Conservation (phyloP, 495 filamentous ascomycete species). For the Penicillium lividum region DNA sequence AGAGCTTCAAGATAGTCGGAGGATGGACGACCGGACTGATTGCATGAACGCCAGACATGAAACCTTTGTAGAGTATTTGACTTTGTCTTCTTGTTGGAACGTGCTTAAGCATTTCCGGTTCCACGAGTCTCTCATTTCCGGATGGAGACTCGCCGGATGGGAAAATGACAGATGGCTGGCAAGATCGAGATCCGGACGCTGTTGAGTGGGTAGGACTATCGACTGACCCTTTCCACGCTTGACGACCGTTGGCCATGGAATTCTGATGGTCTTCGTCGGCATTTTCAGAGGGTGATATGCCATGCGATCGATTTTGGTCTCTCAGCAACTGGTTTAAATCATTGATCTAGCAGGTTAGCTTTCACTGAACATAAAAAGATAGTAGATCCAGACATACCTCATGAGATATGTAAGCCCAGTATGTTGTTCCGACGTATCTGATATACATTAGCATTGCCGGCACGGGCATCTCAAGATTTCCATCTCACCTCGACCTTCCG, state of each 20-base stretch:
- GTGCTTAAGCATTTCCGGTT: constrained; percentile 48
- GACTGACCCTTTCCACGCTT: constrained; percentile 27
- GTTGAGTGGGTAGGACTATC: constrained; percentile 16
- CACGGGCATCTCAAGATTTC: not conserved
- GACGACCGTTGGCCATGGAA: constrained; percentile 7
- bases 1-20: constrained; percentile 44
- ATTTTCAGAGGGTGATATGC: constrained; percentile 25
- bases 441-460: constrained; percentile 9
- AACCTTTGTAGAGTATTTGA: constrained; percentile 48
- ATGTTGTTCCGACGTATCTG: constrained; percentile 54
- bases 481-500: constrained; percentile 42
- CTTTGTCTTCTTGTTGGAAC: constrained; percentile 49
- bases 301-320: constrained; percentile 45
- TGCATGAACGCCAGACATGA: constrained; percentile 50
- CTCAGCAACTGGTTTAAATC: constrained; percentile 49
- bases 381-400: constrained; percentile 33
- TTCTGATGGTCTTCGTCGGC: constrained; percentile 25
- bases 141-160: constrained; percentile 41
- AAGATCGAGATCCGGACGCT: constrained; percentile 20
- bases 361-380: not conserved
- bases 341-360: constrained; percentile 37
- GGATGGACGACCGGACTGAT: constrained; percentile 49
- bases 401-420: constrained; percentile 54
- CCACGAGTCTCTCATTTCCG: constrained; percentile 35
- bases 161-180: constrained; percentile 44